A percentile compares a stretch with the other conserved stretches of the same genome.
These are phyloP conservation scores for Trichocladium antarcticum DNA, from an alignment of 495 filamentous ascomycete species.

Conservation along the genomic window DNA sequence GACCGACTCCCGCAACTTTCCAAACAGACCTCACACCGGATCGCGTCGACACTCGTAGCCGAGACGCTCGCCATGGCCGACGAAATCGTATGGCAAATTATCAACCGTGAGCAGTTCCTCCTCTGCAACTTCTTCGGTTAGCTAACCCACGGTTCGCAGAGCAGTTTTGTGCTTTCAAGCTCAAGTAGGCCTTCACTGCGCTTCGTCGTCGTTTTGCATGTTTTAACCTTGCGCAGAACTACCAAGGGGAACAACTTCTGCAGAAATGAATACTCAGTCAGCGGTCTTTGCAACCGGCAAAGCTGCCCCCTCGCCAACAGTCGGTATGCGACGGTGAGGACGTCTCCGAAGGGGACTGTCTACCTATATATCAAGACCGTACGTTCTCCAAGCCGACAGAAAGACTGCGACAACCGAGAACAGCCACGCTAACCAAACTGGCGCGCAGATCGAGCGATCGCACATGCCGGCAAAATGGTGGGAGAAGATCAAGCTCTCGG, in stretches of 20 bases:
- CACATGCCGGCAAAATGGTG: constrained; percentile 89
- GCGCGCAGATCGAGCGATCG: constrained; percentile 50
- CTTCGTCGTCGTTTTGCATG: constrained; percentile 12
- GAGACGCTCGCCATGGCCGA: constrained; percentile 46
- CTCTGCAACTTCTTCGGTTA: not conserved
- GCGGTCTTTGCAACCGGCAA: constrained; percentile 87
- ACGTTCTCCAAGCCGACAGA: constrained; percentile 6
- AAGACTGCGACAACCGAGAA: not conserved
- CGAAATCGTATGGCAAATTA: constrained; percentile 79
- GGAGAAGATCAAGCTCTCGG: constrained; percentile 84
- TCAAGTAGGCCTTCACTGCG: constrained; percentile 54
- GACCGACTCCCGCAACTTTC: not conserved
- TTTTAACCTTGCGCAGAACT: constrained; percentile 43
- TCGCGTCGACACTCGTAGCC: not conserved
- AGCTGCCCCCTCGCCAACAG: constrained; percentile 92
- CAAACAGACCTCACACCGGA: not conserved
- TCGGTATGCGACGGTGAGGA: constrained; percentile 87
- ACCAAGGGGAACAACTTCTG: constrained; percentile 92
- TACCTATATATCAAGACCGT: constrained; percentile 98
- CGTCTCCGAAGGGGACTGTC: constrained; percentile 65
- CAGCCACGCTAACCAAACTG: not conserved
- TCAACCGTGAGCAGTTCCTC: constrained; percentile 21
- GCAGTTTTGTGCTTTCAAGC: constrained; percentile 92
- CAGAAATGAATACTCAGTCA: constrained; percentile 72
- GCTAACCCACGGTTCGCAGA: constrained; percentile 35